Conservation (phyloP, 1,284 basidiomycete genomes). For the Ceratobasidium sp. region DNA sequence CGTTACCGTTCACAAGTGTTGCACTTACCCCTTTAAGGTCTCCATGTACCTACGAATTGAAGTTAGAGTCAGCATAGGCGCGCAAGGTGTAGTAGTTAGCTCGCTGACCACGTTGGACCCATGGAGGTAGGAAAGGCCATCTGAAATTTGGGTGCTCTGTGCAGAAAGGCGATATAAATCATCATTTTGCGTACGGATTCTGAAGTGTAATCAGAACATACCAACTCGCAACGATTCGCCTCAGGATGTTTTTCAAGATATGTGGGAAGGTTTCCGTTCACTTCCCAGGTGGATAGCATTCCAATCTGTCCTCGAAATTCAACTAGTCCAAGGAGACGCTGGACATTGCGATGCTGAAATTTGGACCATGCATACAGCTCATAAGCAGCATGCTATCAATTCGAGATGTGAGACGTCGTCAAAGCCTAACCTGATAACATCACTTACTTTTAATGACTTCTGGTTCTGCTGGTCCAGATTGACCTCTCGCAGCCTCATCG, state of each 20-base stretch:
- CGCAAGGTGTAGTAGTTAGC: too few relatives aligned
- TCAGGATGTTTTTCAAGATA: neutral
- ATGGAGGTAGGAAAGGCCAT: constrained; percentile 4
- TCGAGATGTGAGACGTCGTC: neutral
- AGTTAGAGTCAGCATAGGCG: too few relatives aligned
- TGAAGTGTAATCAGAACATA: neutral
- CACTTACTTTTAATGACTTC: constrained; percentile 1
- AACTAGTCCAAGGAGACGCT: neutral
- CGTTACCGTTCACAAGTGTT: too few relatives aligned
- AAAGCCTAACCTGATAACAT: neutral
- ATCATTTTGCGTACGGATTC: neutral
- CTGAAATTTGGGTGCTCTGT: neutral
- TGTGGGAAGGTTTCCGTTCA: neutral
- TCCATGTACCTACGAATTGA: neutral
- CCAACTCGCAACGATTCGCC: neutral
- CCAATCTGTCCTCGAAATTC: constrained; percentile 6
- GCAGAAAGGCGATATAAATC: neutral
- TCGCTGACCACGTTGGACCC: neutral
- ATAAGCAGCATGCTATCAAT: neutral
- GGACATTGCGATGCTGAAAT: neutral
- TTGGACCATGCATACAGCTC: constrained; percentile 26
- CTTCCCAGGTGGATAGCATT: constrained; percentile 10
- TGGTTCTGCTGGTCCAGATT: neutral
- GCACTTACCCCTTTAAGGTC: constrained; percentile 14
- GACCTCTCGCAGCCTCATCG: neutral